Percentiles rank a stretch among this genome's conserved stretches.
phyloP scores from a whole-genome alignment of 208 protist species.

The Acanthamoeba castellanii region DNA sequence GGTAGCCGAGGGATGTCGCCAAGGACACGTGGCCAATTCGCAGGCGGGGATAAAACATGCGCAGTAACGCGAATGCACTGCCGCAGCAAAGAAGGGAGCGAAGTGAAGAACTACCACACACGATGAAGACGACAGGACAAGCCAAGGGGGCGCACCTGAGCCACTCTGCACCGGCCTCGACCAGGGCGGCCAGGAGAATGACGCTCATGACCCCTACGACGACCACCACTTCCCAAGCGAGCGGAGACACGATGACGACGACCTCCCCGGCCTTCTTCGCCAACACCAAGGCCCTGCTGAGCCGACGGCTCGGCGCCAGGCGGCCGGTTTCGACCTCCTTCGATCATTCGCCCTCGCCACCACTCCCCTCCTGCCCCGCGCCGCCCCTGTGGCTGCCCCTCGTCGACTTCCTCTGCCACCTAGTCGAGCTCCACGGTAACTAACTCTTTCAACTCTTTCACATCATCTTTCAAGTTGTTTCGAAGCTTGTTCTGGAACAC shows the following conservation, averaged over 20 bases:
- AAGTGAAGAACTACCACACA: too few relatives aligned
- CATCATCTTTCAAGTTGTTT: background rate
- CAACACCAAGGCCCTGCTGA: too few relatives aligned
- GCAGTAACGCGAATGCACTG: too few relatives aligned
- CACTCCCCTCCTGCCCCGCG: background rate
- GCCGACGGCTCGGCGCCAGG: too few relatives aligned
- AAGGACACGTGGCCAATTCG: too few relatives aligned
- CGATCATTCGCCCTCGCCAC: background rate
- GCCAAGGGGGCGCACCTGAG: too few relatives aligned
- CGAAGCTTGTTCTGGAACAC: background rate
- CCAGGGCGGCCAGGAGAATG: background rate
- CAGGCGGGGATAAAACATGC: too few relatives aligned
- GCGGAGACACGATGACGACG: too few relatives aligned
- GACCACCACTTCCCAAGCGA: background rate
- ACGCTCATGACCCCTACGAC: background rate
- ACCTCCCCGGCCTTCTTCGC: too few relatives aligned
- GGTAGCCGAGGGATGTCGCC: too few relatives aligned
- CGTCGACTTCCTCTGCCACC: background rate
- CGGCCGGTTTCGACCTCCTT: background rate
- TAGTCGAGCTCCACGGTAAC: background rate
- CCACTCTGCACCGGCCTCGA: background rate
- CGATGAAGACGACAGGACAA: too few relatives aligned
- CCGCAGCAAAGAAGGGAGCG: too few relatives aligned
- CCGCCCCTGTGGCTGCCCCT: constrained; percentile 32
- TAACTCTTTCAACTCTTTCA: background rate